Evolutionary conservation across 208 protist genomes (phyloP).

Genomic region (Kentomonas sorsogonicus): DNA sequence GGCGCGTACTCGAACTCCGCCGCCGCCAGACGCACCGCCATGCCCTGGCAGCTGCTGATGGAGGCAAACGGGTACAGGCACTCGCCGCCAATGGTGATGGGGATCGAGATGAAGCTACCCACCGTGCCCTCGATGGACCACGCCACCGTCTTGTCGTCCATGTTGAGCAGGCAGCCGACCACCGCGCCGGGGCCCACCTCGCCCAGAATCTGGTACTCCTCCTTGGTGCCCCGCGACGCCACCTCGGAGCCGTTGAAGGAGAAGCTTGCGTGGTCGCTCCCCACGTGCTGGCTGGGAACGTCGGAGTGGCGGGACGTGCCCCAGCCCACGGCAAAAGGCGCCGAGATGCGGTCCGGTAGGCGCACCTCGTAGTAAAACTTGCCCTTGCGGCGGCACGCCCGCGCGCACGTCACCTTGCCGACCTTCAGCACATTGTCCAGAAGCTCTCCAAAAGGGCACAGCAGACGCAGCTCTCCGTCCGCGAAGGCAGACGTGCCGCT

Average conservation of each 20-base stretch:
- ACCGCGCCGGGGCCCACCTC: conserved; percentile 46
- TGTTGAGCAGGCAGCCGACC: conserved; percentile 82
- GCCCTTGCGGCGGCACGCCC: conserved; percentile 22
- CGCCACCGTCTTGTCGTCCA: conserved; percentile 59
- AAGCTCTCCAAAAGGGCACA: conserved; percentile 82
- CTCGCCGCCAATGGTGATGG: conserved; percentile 37
- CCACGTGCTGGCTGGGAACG: conserved; percentile 81
- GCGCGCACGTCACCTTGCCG: conserved; percentile 79
- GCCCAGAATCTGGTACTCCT: conserved; percentile 75
- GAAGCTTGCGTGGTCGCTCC: conserved; percentile 82
- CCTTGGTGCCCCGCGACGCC: conserved; percentile 47
- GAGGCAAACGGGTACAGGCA: conserved; percentile 75
- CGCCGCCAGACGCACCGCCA: conserved; percentile 61
- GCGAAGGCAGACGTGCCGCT: too few species aligned
- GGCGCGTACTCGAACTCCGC: conserved; percentile 79
- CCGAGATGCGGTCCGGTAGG: conserved; percentile 61
- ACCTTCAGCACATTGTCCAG: conserved; percentile 65
- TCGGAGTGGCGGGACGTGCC: conserved; percentile 73
- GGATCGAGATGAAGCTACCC: conserved; percentile 72
- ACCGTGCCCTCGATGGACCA: conserved; percentile 83
- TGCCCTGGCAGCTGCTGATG: conserved; percentile 72
- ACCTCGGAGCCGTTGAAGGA: conserved; percentile 79
- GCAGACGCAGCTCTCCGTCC: conserved; percentile 8
- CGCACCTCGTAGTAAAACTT: conserved; percentile 86
- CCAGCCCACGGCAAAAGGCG: conserved; percentile 84